Evolutionary conservation across 2,329 filamentous ascomycete species (phyloP).

Genomic region (Orbilia brochopaga): DNA sequence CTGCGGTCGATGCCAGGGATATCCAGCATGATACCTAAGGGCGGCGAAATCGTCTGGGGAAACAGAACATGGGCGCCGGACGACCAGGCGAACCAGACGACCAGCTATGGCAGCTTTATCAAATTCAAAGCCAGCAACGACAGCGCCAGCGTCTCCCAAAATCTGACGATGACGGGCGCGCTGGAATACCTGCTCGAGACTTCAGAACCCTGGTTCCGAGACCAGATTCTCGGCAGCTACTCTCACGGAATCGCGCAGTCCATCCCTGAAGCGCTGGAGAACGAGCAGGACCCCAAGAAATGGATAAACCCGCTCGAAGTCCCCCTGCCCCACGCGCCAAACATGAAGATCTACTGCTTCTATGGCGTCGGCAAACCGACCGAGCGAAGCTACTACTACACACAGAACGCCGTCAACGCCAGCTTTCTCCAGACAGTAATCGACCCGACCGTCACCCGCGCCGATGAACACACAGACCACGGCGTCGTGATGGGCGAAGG

Average conservation of each 20-base stretch:
- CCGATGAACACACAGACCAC: slow-evolving; percentile 66
- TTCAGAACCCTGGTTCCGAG: slow-evolving; percentile 82
- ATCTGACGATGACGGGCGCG: slow-evolving; percentile 80
- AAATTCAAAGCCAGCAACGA: slow-evolving; percentile 77
- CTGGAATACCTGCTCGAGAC: slow-evolving; percentile 78
- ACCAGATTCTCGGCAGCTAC: slow-evolving; percentile 75
- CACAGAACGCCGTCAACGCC: slow-evolving; percentile 30
- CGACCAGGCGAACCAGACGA: slow-evolving; percentile 73
- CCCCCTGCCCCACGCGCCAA: slow-evolving; percentile 82
- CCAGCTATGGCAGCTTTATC: slow-evolving; percentile 79
- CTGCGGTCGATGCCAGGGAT: slow-evolving; percentile 92
- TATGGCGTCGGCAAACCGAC: slow-evolving; percentile 88
- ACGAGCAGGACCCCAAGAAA: slow-evolving; percentile 76
- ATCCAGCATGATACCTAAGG: slow-evolving; percentile 87
- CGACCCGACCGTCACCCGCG: slow-evolving; percentile 62
- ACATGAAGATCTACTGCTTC: slow-evolving; percentile 95
- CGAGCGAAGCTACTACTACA: slow-evolving; percentile 91
- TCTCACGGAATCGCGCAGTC: slow-evolving; percentile 79
- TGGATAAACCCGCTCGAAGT: slow-evolving; percentile 97
- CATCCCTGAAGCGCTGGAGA: slow-evolving; percentile 59
- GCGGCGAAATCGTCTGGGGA: slow-evolving; percentile 96
- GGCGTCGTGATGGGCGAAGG: slow-evolving; percentile 96
- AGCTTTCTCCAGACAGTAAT: slow-evolving; percentile 59
- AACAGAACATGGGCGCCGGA: slow-evolving; percentile 71
- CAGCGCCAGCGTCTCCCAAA: slow-evolving; percentile 66